Conservation (phyloP, 495 filamentous ascomycete genomes). For the Penicillium odoratum region DNA sequence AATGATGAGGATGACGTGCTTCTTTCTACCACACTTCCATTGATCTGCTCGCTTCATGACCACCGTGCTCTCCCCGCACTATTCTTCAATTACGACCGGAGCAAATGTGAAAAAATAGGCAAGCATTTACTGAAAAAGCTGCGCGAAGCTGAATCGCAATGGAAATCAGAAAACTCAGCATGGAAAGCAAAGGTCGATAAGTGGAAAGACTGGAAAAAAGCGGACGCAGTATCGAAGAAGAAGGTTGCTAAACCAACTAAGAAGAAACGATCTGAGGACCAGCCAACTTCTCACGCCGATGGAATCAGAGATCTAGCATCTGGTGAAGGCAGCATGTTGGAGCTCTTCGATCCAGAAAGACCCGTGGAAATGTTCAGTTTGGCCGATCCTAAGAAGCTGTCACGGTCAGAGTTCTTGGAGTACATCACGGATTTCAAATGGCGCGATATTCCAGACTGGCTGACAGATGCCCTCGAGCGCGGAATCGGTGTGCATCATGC, state of each 20-base stretch:
- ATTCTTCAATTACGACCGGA: conserved; percentile 74
- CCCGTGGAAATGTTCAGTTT: conserved; percentile 65
- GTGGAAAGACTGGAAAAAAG: neutral
- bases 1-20: neutral
- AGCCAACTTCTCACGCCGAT: neutral
- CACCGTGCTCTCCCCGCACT: conserved; percentile 69
- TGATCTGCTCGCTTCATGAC: conserved; percentile 61
- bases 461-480: conserved; percentile 57
- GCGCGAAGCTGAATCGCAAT: conserved; percentile 50
- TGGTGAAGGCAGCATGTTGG: conserved; percentile 53
- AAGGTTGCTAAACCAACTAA: neutral
- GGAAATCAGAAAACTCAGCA: conserved; percentile 52
- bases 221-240: neutral
- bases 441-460: conserved; percentile 43
- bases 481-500: conserved; percentile 77
- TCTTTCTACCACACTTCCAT: conserved; percentile 50
- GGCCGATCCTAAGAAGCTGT: conserved; percentile 57
- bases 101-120: conserved; percentile 59
- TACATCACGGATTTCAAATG: conserved; percentile 45
- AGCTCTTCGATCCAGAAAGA: conserved; percentile 62
- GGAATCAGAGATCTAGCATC: conserved; percentile 41
- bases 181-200: conserved; percentile 49
- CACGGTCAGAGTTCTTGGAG: conserved; percentile 51
- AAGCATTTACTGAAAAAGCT: conserved; percentile 49
- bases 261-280: neutral